Percentiles rank a stretch among this genome's conserved stretches.
Evolutionary conservation across 768 basidiomycete genomes (phyloP).

Genomic region (Cubamyces sp.): DNA sequence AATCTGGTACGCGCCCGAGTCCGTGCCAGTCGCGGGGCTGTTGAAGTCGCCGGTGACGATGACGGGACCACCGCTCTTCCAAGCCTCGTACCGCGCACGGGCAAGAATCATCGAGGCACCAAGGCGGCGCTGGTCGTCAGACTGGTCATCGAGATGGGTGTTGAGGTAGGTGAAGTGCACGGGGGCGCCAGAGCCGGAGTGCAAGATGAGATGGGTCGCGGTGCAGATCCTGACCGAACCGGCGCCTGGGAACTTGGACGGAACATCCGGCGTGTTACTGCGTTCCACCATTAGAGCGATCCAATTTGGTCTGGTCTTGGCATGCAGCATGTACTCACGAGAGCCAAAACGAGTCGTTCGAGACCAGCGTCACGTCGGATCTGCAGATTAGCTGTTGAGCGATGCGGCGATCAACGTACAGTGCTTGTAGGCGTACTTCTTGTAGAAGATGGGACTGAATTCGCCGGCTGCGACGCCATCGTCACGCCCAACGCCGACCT

Average conservation of each 20-base stretch:
- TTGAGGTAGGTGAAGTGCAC: slow-evolving; percentile 49
- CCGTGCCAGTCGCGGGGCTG: slow-evolving; percentile 47
- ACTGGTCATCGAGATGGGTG: slow-evolving; percentile 58
- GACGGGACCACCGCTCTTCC: slow-evolving; percentile 44
- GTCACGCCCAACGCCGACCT: slow-evolving; percentile 67
- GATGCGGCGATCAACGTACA: neutral
- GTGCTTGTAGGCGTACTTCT: slow-evolving; percentile 37
- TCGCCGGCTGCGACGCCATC: slow-evolving; percentile 60
- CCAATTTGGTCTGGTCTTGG: neutral
- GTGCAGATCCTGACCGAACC: slow-evolving; percentile 56
- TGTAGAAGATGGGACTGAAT: slow-evolving; percentile 66
- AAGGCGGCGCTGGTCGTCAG: slow-evolving; percentile 53
- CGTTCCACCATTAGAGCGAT: neutral
- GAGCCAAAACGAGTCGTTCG: slow-evolving; percentile 58
- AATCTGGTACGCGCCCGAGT: slow-evolving; percentile 55
- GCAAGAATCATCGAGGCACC: slow-evolving; percentile 56
- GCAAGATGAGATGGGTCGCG: slow-evolving; percentile 42
- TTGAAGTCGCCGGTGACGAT: slow-evolving; percentile 61
- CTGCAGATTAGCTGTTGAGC: slow-evolving; percentile 25
- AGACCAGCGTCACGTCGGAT: slow-evolving; percentile 41
- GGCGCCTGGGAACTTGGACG: slow-evolving; percentile 55
- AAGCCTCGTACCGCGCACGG: slow-evolving; percentile 54
- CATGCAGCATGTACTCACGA: slow-evolving; percentile 43
- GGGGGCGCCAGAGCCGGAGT: slow-evolving; percentile 18
- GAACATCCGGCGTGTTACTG: slow-evolving; percentile 51